Evolutionary conservation across 345 rosid genomes (phyloP), one percentile per base, ranked within the genome.

Genomic region (Sisymbrium altissimum): DNA sequence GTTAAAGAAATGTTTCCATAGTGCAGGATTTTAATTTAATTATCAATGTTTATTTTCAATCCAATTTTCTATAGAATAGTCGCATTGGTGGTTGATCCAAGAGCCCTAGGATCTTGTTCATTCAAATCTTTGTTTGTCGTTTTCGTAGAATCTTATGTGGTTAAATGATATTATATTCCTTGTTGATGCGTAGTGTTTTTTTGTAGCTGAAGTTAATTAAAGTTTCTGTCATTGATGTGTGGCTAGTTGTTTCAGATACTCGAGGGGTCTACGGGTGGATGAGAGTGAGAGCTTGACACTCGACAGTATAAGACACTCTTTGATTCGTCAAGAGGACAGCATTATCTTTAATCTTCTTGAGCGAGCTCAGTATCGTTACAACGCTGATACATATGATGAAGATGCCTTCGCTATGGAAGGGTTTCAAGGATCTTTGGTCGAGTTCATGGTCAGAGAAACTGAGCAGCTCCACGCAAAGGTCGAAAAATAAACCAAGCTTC

Each of bases 401-500:
- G 68, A 73, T 66, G 85, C 87, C 43, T 83, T 87, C 50, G 40
- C 82, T 61, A 78, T 85, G 85, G 84, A 89, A 40, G 88, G 88
- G 15, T 86, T 89, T 76, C 80, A 66, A 46, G 86, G 96, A 12
- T 86, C 87, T 49, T 78, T 88, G 77, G 83, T 84, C 5, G 89
- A 89, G 80, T 85, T 72, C 74, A 82, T 88, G 76, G 86, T 86
- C 71, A 78, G 65, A 70, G 89, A 88, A 84, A 84, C 88, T 64
- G 93, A 89, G 78, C 83, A 69, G 77, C 93, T 86, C 18, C 91
- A 86, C 52, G 89, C 88, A 6, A 81, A 74, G 85, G 93, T 86
- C 32, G 10, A 13, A 68, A 17, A 13, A 27, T 14, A 38, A 39
- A 15, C 46, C 4, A 15, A 32, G 14, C 40, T 46, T 39, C n/a